A percentile compares a stretch with the other conserved stretches of the same genome.
Evolutionary conservation across 805 yeast species (phyloP).

Genomic region (Jamesozyma lodderae): DNA sequence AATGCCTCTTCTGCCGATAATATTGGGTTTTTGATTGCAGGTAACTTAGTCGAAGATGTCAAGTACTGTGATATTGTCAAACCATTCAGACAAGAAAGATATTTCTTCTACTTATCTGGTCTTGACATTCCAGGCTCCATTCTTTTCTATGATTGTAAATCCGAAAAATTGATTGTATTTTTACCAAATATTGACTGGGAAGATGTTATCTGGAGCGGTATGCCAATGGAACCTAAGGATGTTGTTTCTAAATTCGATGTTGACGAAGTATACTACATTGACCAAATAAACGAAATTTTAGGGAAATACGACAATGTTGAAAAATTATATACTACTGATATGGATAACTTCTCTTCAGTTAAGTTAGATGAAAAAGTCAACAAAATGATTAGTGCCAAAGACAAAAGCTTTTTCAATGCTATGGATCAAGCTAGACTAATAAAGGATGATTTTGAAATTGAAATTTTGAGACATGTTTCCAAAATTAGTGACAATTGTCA

Average conservation of each 20-base stretch:
- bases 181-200: conserved; percentile 80
- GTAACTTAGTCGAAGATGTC: conserved; percentile 47
- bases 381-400: conserved; percentile 32
- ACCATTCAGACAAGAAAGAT: conserved; percentile 81
- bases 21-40: conserved; percentile 48
- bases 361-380: neutral
- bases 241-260: conserved; percentile 65
- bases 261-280: conserved; percentile 63
- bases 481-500: conserved; percentile 83
- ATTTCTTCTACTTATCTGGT: conserved; percentile 82
- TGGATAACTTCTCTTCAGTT: conserved; percentile 35
- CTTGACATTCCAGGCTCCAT: conserved; percentile 71
- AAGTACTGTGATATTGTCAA: conserved; percentile 74
- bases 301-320: conserved; percentile 20
- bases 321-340: conserved; percentile 42
- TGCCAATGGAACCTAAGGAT: conserved; percentile 60
- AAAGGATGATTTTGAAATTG: conserved; percentile 77
- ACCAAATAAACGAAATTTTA: conserved; percentile 38
- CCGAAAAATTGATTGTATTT: conserved; percentile 57
- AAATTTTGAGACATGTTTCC: conserved; percentile 69
- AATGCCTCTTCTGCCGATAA: conserved; percentile 20
- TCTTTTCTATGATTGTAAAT: conserved; percentile 45
- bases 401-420: conserved; percentile 52
- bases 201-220: conserved; percentile 94
- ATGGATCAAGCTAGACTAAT: conserved; percentile 80